phyloP scores from a whole-genome alignment of 345 rosid genomes.

The Rhizophora apiculata region DNA sequence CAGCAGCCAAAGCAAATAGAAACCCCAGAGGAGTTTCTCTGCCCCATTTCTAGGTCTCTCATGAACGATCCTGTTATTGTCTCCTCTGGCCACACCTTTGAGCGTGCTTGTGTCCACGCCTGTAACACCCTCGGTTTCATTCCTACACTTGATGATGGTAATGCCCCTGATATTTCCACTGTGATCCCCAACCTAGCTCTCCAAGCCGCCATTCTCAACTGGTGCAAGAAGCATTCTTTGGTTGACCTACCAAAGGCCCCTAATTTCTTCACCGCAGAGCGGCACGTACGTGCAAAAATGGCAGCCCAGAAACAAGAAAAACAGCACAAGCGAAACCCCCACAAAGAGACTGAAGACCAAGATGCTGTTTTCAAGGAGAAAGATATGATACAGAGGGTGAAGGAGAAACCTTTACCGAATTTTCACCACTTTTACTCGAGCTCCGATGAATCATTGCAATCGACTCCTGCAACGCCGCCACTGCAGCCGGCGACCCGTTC shows the following conservation, averaged over 20 bases:
- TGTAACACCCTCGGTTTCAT: constrained; percentile 50
- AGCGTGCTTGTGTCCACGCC: constrained; percentile 58
- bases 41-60: constrained; percentile 64
- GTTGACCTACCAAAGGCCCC: constrained; percentile 50
- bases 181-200: constrained; percentile 80
- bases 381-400: neutral
- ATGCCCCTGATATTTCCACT: constrained; percentile 57
- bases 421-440: constrained; percentile 39
- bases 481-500: constrained; percentile 48
- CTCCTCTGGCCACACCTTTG: constrained; percentile 85
- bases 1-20: neutral
- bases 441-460: constrained; percentile 45
- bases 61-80: constrained; percentile 89
- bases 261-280: constrained; percentile 42
- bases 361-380: too few species aligned
- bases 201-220: constrained; percentile 60
- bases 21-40: constrained; percentile 55
- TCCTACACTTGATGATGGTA: constrained; percentile 35
- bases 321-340: constrained; percentile 25
- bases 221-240: constrained; percentile 44
- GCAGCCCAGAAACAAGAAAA: constrained; percentile 11
- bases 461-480: constrained; percentile 34
- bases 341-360: neutral
- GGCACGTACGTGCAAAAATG: constrained; percentile 40
- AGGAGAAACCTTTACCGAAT: constrained; percentile 35